Percentiles rank a stretch among this genome's conserved stretches.
These are phyloP conservation scores for Lenzites betulinus DNA, from an alignment of 768 basidiomycete species.

Conservation along the genomic window DNA sequence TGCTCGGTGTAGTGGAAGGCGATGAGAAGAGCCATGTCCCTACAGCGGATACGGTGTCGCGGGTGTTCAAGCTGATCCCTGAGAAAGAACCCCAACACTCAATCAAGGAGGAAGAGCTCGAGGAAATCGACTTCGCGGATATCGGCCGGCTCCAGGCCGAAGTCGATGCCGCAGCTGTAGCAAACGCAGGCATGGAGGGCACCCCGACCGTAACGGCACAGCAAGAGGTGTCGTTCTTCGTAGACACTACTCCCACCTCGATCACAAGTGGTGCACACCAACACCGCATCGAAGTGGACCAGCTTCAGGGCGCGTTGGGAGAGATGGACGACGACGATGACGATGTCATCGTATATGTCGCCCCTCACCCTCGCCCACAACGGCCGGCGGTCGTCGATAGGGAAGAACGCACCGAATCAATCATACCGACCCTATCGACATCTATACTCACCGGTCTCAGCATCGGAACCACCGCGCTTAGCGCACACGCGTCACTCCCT, in stretches of 20 bases:
- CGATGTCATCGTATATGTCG: constrained; percentile 76
- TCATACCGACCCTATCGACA: constrained; percentile 13
- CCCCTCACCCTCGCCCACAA: constrained; percentile 61
- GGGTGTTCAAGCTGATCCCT: constrained; percentile 51
- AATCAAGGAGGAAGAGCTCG: constrained; percentile 23
- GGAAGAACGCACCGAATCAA: constrained; percentile 12
- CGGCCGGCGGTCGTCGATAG: constrained; percentile 10
- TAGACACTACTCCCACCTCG: constrained; percentile 32
- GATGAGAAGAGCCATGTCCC: constrained; percentile 59
- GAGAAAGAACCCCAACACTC: constrained; percentile 4
- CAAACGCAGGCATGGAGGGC: background rate
- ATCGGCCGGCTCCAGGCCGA: constrained; percentile 47
- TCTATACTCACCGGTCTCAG: constrained; percentile 31
- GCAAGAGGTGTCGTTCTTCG: constrained; percentile 41
- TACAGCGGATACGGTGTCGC: constrained; percentile 67
- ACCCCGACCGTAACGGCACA: constrained; percentile 26
- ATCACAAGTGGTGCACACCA: background rate
- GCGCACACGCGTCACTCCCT: background rate
- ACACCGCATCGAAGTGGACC: constrained; percentile 7
- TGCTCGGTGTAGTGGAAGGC: constrained; percentile 39
- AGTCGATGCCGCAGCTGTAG: constrained; percentile 35
- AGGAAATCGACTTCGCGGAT: constrained; percentile 64
- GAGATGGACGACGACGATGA: constrained; percentile 43
- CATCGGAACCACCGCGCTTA: background rate
- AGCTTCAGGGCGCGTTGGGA: constrained; percentile 14